These are phyloP conservation scores for Wolfiporia cocos DNA, from an alignment of 1,284 basidiomycete genomes.

Conservation along the genomic window DNA sequence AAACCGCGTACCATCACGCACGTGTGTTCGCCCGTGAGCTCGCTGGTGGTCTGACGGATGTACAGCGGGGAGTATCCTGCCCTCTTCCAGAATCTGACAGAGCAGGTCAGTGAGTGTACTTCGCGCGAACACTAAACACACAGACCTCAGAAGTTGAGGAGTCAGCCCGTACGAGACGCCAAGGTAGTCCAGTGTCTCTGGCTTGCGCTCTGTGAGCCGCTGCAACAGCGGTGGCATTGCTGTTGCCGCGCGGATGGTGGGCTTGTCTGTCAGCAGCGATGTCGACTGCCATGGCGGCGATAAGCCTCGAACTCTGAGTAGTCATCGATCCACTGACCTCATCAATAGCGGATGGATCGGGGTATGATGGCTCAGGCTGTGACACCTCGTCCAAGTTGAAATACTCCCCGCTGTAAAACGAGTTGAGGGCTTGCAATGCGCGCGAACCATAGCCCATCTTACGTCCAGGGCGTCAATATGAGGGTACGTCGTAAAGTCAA, in stretches of 20 bases:
- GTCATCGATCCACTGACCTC: slow-evolving; percentile 54
- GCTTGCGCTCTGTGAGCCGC: slow-evolving; percentile 85
- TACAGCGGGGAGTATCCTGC: slow-evolving; percentile 91
- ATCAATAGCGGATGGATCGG: slow-evolving; percentile 53
- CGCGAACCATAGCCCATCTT: slow-evolving; percentile 98
- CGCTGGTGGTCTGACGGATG: slow-evolving; percentile 89
- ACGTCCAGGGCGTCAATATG: slow-evolving; percentile 5
- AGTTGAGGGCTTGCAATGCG: slow-evolving; percentile 81
- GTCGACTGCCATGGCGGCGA: slow-evolving; percentile 25
- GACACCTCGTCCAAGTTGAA: slow-evolving; percentile 80
- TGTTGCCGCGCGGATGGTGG: slow-evolving; percentile 67
- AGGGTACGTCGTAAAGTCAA: neutral
- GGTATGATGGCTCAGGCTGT: slow-evolving; percentile 52
- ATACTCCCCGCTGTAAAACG: slow-evolving; percentile 91
- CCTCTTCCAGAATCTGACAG: slow-evolving; percentile 87
- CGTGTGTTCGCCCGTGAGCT: slow-evolving; percentile 94
- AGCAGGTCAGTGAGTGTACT: neutral
- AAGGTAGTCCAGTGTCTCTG: slow-evolving; percentile 90
- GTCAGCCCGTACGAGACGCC: slow-evolving; percentile 97
- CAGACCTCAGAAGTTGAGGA: slow-evolving; percentile 71
- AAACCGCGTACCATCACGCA: slow-evolving; percentile 89
- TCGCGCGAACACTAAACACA: neutral
- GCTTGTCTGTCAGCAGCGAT: slow-evolving; percentile 67
- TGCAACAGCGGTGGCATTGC: slow-evolving; percentile 94
- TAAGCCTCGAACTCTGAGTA: too few species aligned